Evolutionary conservation across 257 asterid species (phyloP), one percentile per base, ranked within the genome.

Genomic region (Solanum medicagineum): DNA sequence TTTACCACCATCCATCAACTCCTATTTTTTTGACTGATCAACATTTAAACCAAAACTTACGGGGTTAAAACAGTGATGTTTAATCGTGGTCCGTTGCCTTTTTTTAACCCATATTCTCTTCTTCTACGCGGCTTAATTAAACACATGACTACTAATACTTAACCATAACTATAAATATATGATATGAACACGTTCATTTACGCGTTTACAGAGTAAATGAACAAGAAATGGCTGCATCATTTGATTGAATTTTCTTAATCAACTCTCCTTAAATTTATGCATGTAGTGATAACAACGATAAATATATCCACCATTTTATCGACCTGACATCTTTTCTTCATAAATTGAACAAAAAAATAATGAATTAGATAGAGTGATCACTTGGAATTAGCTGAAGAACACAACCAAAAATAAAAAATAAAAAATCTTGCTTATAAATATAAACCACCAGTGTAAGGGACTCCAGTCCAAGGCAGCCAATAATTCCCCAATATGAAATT

Each of bases 391-490:
- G 6, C 15, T 14, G 60, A 49, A 49, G 44, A 13, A 47, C 62
- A 75, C 42, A 75, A 22, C 82, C 44, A 49, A 75, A 49, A 75
- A 75, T 22, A 74, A 74, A 74, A n/a, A 14, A 22, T 13, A 3
- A 49, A 75, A 45, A 22, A 10, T 47, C 22, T 47, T n/a, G 82
- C 62, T 49, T 75, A 75, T 49, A 59, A 59, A 62, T 81, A 65
- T 20, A 83, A 55, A 71, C 85, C 40, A 66, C 53, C 62, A 2
- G 15, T 85, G 56, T 36, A 85, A 29, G 87, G 84, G 6, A 85
- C 79, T 53, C 84, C 87, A 2, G 84, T 75, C 68, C 82, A 47
- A 16, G 54, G 84, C 70, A 80, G 70, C 84, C 87, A 79, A 79
- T 20, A 60, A 79, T 79, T 24, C 22, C 87, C 84, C 2, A 20